Evolutionary conservation across 2,329 filamentous ascomycete species (phyloP).

Genomic region (Calonectria crousiana): DNA sequence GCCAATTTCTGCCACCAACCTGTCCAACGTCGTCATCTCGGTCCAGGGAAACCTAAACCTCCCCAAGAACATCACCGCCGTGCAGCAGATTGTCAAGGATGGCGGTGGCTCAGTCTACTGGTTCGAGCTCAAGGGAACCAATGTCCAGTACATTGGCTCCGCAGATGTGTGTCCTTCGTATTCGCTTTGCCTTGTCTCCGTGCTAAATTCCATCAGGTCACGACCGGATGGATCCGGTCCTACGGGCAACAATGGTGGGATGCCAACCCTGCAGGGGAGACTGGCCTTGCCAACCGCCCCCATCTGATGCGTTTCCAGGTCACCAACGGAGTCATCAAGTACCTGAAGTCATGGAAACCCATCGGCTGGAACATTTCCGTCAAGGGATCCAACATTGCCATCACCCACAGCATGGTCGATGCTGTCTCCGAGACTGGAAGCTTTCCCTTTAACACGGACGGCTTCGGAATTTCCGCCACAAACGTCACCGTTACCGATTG

Average conservation of each 20-base stretch:
- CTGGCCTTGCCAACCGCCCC: slow-evolving; percentile 19
- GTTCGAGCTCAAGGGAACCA: slow-evolving; percentile 25
- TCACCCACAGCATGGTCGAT: slow-evolving; percentile 22
- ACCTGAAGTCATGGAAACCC: slow-evolving; percentile 27
- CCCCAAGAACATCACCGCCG: slow-evolving; percentile 18
- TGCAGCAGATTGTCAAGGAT: slow-evolving; percentile 22
- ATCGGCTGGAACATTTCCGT: slow-evolving; percentile 25
- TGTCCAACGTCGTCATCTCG: slow-evolving; percentile 23
- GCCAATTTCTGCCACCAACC: slow-evolving; percentile 13
- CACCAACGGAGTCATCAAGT: slow-evolving; percentile 23
- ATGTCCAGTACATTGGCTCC: slow-evolving; percentile 19
- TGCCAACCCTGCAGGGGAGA: slow-evolving; percentile 22
- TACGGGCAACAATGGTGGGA: slow-evolving; percentile 28
- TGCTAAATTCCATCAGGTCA: slow-evolving; percentile 7
- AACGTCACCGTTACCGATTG: slow-evolving; percentile 22
- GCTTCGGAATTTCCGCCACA: slow-evolving; percentile 13
- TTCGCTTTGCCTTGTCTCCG: background rate
- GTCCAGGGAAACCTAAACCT: slow-evolving; percentile 24
- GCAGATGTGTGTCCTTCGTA: slow-evolving; percentile 7
- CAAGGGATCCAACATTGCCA: slow-evolving; percentile 27
- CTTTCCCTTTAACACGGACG: slow-evolving; percentile 24
- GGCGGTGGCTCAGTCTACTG: slow-evolving; percentile 24
- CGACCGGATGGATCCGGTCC: slow-evolving; percentile 24
- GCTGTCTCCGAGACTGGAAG: slow-evolving; percentile 18
- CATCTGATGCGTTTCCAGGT: slow-evolving; percentile 26